Conservation (phyloP, 208 protist species). For the Spironucleus salmonicida region DNA sequence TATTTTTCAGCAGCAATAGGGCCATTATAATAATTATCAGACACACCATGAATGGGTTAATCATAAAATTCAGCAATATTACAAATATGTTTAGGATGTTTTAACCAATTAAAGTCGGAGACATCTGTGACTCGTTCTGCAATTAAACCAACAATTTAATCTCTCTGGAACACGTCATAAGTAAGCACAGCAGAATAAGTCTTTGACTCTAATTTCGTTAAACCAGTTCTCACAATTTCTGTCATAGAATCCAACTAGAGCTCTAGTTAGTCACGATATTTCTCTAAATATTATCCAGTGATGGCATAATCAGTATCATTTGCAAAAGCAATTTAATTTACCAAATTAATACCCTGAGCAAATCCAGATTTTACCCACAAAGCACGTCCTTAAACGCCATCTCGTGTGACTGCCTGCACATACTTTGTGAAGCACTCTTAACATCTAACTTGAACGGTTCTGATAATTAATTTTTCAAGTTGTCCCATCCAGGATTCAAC, state of each 20-base stretch:
- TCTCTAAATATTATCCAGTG: conserved; percentile 14
- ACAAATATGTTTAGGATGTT: conserved; percentile 78
- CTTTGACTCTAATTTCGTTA: conserved; percentile 61
- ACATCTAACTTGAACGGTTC: conserved; percentile 64
- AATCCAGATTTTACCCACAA: conserved; percentile 48
- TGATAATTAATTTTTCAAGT: conserved; percentile 75
- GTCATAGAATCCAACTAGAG: conserved; percentile 42
- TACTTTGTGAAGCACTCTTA: conserved; percentile 61
- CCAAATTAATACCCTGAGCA: conserved; percentile 61
- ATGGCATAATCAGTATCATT: conserved; percentile 66
- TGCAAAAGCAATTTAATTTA: conserved; percentile 75
- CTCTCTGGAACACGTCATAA: conserved; percentile 77
- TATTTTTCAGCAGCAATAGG: no score
- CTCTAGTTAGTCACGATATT: conserved; percentile 32
- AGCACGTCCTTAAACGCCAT: conserved; percentile 41
- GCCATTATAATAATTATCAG: no score
- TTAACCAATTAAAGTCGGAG: conserved; percentile 77
- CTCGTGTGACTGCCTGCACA: not conserved
- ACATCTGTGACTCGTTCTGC: conserved; percentile 58
- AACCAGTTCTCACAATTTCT: conserved; percentile 40
- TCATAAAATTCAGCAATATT: conserved; percentile 46
- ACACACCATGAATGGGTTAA: no score
- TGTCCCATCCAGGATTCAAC: conserved; percentile 87
- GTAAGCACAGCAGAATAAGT: conserved; percentile 77
- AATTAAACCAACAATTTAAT: conserved; percentile 70